Evolutionary conservation across 2,329 filamentous ascomycete species (phyloP), one percentile per base, ranked within the genome.

Genomic region (Exophiala oligosperma): DNA sequence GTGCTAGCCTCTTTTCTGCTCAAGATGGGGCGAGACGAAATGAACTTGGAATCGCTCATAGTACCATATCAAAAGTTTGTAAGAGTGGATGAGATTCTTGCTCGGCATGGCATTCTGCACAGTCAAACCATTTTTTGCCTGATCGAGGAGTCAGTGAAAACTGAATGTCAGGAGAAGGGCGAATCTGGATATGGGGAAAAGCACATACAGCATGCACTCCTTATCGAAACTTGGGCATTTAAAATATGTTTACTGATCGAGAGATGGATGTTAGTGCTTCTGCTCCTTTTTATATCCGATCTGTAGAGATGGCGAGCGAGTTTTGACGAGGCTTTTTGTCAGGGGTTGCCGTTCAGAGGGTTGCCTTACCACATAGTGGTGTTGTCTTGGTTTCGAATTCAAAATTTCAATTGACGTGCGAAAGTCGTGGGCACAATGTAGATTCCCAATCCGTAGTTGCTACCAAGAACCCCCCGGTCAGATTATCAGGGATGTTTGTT

Each of bases 71-170:
- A 67, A 87, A 82, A 64, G 81, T 82, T 76, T 96, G 89, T 54
- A 84, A 77, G 23, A 99, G 85, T 38, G 83, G 77, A 74, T 97
- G 94, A 61, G 80, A 76, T 74, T 95, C 89, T 61, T 85, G 80
- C 73, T 99, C 94, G 54, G 79, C 78, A 77, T 99, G 94, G 78
- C 94, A 99, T 73, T 97, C 89, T 64, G 91, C 90, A 77, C 94
- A 99, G 80, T 99, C 94, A 78, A 97, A 99, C 95, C 95, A 99
- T 81, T 96, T 97, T 61, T 86, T 84, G 80, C 91, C 91, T 93
- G 40, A 44, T 52, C 21, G 41, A 41, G 28, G 28, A 24, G 29
- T 49, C 29, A 50, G 35, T 49, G 26, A n/a, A 23, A 7, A 23
- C n/a, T 5, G n/a, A 23, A 17, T 14, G 11, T 3, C 40, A 23